Base-by-base conservation (phyloP, 2,329 filamentous ascomycete species). In the Pseudogymnoascus sp. region DNA sequence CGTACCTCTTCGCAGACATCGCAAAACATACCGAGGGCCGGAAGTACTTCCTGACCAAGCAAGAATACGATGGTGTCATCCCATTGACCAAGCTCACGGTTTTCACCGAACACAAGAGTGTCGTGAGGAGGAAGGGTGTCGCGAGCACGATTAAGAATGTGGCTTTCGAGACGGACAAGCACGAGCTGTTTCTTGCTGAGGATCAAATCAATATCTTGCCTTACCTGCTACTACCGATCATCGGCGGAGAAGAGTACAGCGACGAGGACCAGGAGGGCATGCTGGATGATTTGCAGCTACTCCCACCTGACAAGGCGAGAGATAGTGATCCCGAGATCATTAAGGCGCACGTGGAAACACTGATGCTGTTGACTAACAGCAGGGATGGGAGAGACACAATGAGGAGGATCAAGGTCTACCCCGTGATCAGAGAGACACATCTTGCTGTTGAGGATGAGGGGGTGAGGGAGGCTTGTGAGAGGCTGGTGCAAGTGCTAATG, bases 121-220 rank as follows among this genome's bases (percentile, higher is more conserved):
- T 88, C 29, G 86, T 97, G 62, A 85, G 95, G 64, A 83, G 95
- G 63, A 91, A 91, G 71, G 95, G 95, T n/a, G 93, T 97, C n/a
- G 93, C 93, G 6, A 92, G 88, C 66, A 95, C 91, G 8, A 91
- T 99, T 74, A 97, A 97, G 76, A 99, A 99, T 73, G 86, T 90
- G 31, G 86, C 91, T 5, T 97, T 99, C 73, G 89, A 96, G 70
- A 77, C 93, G 5, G 76, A 84, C 2, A 83, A 88, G 0, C 93
- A 97, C 71, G 79, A 84, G 0, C 77, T 81, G 1, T 86, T 96
- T 62, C 77, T 97, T 54, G 81, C 83, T 0, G 86, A 89, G 61
- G 83, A 87, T 16, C 86, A 86, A 40, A 86, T 93, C 60, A 88
- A 96, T 70, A 82, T 97, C 14, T 78, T 97, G 4, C 93, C 93